Evolutionary conservation across 306 rosid genomes (phyloP).

Genomic region (Amphicarpaea edgeworthii): DNA sequence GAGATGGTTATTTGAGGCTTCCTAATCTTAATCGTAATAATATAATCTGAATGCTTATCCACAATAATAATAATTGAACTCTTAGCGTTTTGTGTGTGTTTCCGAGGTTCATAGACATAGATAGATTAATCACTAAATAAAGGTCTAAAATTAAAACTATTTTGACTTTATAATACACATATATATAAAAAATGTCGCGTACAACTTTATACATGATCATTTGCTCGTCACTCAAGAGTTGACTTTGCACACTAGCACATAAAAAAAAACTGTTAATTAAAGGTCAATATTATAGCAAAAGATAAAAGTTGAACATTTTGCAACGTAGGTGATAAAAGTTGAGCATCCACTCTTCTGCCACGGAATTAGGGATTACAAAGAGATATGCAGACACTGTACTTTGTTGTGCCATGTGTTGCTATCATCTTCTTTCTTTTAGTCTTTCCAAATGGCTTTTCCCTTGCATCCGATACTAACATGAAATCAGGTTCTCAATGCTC

Average conservation of each 20-base stretch:
- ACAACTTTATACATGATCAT: conserved; percentile 17
- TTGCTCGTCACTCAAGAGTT: conserved; percentile 49
- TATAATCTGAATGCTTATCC: conserved; percentile 6
- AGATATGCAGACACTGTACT: conserved; percentile 51
- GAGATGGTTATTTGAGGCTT: conserved; percentile 5
- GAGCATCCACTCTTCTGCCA: conserved; percentile 14
- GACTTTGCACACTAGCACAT: conserved; percentile 48
- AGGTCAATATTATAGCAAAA: conserved; percentile 19
- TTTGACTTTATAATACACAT: conserved; percentile 22
- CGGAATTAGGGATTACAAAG: conserved; percentile 23
- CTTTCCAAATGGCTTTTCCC: conserved; percentile 32
- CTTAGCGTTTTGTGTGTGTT: neutral
- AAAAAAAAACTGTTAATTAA: conserved; percentile 15
- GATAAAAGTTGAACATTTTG: neutral
- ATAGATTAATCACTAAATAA: conserved; percentile 24
- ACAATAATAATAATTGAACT: conserved; percentile 32
- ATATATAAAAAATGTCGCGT: conserved; percentile 23
- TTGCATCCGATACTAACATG: conserved; percentile 48
- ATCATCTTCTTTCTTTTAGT: conserved; percentile 21
- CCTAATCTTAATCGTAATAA: neutral
- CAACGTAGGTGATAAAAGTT: conserved; percentile 12
- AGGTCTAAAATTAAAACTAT: neutral
- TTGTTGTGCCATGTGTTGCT: conserved; percentile 27
- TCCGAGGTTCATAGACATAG: conserved; percentile 19
- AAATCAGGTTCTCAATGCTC: conserved; percentile 44